Conservation (phyloP, 2,329 filamentous ascomycete genomes). For the Penicillium sp. region DNA sequence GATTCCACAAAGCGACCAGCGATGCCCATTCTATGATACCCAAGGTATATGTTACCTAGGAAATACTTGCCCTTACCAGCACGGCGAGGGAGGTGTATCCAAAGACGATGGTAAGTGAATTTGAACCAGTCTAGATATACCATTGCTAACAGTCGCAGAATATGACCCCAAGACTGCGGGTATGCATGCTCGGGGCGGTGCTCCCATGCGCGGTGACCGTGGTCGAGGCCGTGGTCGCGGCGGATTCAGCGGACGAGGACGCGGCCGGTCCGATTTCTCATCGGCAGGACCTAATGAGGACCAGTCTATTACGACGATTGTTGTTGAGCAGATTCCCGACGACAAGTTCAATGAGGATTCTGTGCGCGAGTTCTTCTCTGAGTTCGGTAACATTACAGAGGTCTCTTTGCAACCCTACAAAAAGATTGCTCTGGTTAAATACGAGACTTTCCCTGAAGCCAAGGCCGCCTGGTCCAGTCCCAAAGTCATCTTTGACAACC, state of each 20-base stretch:
- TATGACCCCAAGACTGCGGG: constrained; percentile 55
- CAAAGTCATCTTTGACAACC: constrained; percentile 62
- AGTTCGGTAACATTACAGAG: constrained; percentile 56
- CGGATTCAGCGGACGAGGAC: constrained; percentile 38
- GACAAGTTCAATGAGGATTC: constrained; percentile 54
- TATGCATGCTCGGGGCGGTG: constrained; percentile 30
- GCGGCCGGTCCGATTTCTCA: constrained; percentile 53
- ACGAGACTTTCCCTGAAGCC: constrained; percentile 50
- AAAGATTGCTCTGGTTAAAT: constrained; percentile 56
- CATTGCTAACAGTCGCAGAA: constrained; percentile 33
- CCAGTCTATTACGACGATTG: constrained; percentile 54
- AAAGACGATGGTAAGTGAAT: constrained; percentile 36
- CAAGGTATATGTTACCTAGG: constrained; percentile 59
- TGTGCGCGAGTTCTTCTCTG: constrained; percentile 56
- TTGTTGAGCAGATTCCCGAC: constrained; percentile 61
- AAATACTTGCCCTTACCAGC: constrained; percentile 56
- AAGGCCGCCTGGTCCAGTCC: constrained; percentile 58
- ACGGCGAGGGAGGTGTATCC: constrained; percentile 45
- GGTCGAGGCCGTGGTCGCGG: constrained; percentile 46
- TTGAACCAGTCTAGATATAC: background rate
- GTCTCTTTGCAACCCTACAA: constrained; percentile 55
- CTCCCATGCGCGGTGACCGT: constrained; percentile 31
- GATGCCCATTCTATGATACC: constrained; percentile 57
- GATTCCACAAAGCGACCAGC: constrained; percentile 32
- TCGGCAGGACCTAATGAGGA: constrained; percentile 52